phyloP scores from a whole-genome alignment of 148 eudicot genomes.

The Rhododendron molle region DNA sequence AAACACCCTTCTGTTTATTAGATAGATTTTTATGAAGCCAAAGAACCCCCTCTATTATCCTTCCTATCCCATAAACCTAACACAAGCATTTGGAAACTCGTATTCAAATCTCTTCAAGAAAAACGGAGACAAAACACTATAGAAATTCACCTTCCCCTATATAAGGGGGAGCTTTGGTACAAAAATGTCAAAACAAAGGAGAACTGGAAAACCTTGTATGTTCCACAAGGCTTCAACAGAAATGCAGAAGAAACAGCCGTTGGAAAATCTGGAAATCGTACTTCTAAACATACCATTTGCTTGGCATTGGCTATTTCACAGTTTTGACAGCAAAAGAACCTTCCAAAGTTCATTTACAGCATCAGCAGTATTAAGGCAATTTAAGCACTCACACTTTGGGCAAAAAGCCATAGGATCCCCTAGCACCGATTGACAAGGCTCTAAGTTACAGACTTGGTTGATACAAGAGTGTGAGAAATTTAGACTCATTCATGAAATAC shows the following conservation, averaged over 20 bases:
- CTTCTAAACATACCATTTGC: not conserved
- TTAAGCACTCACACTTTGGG: not conserved
- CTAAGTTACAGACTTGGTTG: not conserved
- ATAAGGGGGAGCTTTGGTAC: too few species aligned
- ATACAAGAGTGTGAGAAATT: not conserved
- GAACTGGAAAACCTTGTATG: not conserved
- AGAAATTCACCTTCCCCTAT: not conserved
- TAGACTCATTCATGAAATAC: not conserved
- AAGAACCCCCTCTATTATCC: not conserved
- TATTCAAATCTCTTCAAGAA: not conserved
- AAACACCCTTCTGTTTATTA: too few species aligned
- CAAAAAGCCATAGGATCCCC: not conserved
- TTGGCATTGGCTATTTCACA: not conserved
- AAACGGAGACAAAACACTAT: not conserved
- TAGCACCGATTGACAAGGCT: not conserved
- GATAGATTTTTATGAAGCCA: not conserved
- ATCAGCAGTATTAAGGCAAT: not conserved
- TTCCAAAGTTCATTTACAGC: not conserved
- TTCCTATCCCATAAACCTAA: not conserved
- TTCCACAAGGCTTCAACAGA: not conserved
- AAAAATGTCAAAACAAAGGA: not conserved
- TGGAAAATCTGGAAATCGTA: not conserved
- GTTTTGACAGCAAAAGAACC: not conserved
- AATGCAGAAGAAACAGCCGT: not conserved
- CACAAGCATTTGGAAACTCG: not conserved